Base-by-base conservation (phyloP, 1,284 basidiomycete species). In the Apiotrichum domesticum region DNA sequence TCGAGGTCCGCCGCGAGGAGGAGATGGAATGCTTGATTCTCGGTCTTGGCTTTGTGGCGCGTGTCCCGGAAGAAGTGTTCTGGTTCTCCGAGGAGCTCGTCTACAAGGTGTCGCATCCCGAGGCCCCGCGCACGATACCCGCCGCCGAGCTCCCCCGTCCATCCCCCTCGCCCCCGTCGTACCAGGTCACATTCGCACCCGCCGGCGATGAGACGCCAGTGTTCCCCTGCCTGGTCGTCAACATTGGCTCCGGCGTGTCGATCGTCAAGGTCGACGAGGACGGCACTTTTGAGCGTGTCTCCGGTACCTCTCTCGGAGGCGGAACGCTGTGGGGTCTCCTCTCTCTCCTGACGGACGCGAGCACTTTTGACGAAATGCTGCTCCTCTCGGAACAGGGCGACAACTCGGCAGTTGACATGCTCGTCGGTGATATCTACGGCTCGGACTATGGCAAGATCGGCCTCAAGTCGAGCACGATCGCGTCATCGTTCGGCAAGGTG, bases 1-100 rank as follows among this genome's bases (percentile, higher is more conserved):
- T 98, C 54, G 90, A 93, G 72, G 88, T 98, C 44, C 79, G 81
- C 59, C 79, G 87, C 56, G 95, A 98, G 77, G 96, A 98, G 74
- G 96, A 99, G 80, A 98, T 99, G 96, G 92, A 90, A 77, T 98
- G 95, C 71, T 78, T 98, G 68, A 98, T 98, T 64, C 88, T 94
- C 63, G 96, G 96, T 14, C 82, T 99, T 69, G 91, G 93, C 75
- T 99, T 99, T 78, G 90, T 98, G 76, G 69, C 90, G 35, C 85
- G 91, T 71, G 96, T 99, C 59, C 95, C 95, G 35, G 87, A 96
- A 77, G 96, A 99, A 77, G 94, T 94, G 37, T 99, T 98, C 77
- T 98, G 87, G 82, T 98, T 97, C 79, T 96, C 93, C 46, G 96
- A 99, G 77, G 89, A 97, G 77, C 85, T 98, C 64, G 94, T 98